phyloP scores from a whole-genome alignment of 2,329 filamentous ascomycete genomes.

The Exophiala oligosperma region DNA sequence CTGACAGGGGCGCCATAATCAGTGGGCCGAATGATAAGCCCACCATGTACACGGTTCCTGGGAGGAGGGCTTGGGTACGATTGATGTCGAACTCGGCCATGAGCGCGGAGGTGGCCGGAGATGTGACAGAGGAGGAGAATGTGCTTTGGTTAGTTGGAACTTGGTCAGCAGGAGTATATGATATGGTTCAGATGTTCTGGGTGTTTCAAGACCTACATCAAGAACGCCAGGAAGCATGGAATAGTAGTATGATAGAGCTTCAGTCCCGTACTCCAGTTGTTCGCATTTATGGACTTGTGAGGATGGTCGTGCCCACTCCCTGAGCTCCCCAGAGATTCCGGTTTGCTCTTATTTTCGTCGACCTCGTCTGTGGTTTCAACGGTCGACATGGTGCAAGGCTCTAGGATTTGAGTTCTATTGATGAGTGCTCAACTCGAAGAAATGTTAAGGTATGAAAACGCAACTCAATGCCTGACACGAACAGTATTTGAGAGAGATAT shows the following conservation, averaged over 20 bases:
- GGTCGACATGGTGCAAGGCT: neutral
- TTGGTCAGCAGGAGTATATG: slow-evolving; percentile 10
- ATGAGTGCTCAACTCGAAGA: neutral
- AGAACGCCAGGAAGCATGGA: slow-evolving; percentile 21
- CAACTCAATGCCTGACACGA: neutral
- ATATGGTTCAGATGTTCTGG: neutral
- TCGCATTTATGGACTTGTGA: slow-evolving; percentile 14
- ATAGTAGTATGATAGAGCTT: slow-evolving; percentile 26
- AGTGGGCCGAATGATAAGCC: slow-evolving; percentile 39
- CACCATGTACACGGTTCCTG: slow-evolving; percentile 36
- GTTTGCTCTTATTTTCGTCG: neutral
- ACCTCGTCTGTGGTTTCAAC: neutral
- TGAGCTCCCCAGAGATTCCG: neutral
- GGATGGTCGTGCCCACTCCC: neutral
- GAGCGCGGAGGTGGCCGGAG: slow-evolving; percentile 53
- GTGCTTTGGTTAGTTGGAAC: slow-evolving; percentile 5
- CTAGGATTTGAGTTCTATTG: neutral
- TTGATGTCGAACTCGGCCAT: slow-evolving; percentile 37
- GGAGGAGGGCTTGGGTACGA: slow-evolving; percentile 31
- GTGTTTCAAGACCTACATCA: slow-evolving; percentile 19
- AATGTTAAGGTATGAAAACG: neutral
- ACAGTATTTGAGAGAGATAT: neutral
- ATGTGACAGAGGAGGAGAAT: slow-evolving; percentile 31
- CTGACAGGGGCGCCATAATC: slow-evolving; percentile 36
- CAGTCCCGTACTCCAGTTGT: slow-evolving; percentile 15